phyloP scores from a whole-genome alignment of 164 flowering plant species.

The Houttuynia cordata region DNA sequence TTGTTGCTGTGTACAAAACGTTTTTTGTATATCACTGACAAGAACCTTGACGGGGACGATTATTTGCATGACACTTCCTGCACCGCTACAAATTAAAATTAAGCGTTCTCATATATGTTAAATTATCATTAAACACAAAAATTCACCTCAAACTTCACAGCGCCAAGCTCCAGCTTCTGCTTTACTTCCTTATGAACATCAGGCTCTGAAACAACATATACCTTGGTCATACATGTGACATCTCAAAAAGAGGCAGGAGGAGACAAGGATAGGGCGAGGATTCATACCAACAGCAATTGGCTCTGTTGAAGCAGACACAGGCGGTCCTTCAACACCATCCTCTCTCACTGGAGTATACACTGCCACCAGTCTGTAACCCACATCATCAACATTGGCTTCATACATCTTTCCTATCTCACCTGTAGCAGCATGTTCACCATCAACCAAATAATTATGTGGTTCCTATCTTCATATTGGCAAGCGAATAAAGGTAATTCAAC shows the following conservation, averaged over 20 bases:
- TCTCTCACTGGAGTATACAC: constrained; percentile 88
- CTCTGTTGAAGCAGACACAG: constrained; percentile 95
- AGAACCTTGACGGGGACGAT: no score
- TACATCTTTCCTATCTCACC: constrained; percentile 94
- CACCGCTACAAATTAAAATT: background rate
- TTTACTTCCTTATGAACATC: constrained; percentile 90
- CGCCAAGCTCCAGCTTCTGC: constrained; percentile 83
- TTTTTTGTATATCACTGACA: no score
- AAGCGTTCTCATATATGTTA: background rate
- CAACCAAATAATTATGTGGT: background rate
- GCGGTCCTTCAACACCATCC: constrained; percentile 91
- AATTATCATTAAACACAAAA: background rate
- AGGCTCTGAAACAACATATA: constrained; percentile 55
- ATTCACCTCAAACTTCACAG: constrained; percentile 89
- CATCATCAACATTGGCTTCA: constrained; percentile 98
- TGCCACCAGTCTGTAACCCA: constrained; percentile 87
- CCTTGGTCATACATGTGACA: background rate
- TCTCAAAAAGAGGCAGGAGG: background rate
- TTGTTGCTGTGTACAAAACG: no score
- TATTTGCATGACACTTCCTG: background rate
- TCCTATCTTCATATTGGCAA: background rate
- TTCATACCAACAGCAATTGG: constrained; percentile 78
- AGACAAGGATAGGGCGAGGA: background rate
- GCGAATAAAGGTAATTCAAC: background rate
- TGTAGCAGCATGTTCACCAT: constrained; percentile 19